Evolutionary conservation across 768 basidiomycete genomes (phyloP).

Genomic region (Cystoderma amianthinum): DNA sequence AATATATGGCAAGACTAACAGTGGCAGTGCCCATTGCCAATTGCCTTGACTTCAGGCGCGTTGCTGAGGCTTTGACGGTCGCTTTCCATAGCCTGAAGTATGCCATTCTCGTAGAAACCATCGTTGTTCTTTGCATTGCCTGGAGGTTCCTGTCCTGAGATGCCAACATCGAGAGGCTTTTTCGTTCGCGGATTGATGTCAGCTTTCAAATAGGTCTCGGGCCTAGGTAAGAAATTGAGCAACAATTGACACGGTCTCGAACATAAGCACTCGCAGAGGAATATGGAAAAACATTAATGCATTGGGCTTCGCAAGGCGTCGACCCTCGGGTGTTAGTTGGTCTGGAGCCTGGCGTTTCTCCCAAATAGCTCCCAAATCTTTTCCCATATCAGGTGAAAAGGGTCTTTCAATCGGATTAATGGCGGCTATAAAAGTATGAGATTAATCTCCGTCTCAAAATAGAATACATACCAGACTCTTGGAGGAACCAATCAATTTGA

Average conservation of each 20-base stretch:
- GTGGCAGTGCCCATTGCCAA: slow-evolving; percentile 90
- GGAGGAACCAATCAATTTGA: slow-evolving; percentile 89
- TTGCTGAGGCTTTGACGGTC: slow-evolving; percentile 44
- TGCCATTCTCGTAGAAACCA: slow-evolving; percentile 79
- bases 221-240: slow-evolving; percentile 29
- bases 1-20: slow-evolving; percentile 34
- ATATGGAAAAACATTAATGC: slow-evolving; percentile 99
- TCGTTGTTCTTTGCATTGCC: slow-evolving; percentile 67
- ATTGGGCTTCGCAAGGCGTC: slow-evolving; percentile 83
- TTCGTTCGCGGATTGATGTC: slow-evolving; percentile 61
- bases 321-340: slow-evolving; percentile 48
- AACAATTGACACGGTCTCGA: too few relatives aligned
- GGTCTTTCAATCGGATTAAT: slow-evolving; percentile 77
- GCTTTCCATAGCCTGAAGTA: slow-evolving; percentile 68
- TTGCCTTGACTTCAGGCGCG: slow-evolving; percentile 73
- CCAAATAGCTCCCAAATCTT: slow-evolving; percentile 68
- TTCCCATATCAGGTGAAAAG: slow-evolving; percentile 69
- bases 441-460: not conserved
- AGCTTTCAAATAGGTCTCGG: slow-evolving; percentile 65
- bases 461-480: slow-evolving; percentile 53
- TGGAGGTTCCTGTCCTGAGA: slow-evolving; percentile 45
- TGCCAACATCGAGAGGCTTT: slow-evolving; percentile 63
- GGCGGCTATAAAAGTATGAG: slow-evolving; percentile 25
- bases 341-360: slow-evolving; percentile 40
- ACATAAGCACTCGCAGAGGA: slow-evolving; percentile 54